phyloP scores from a whole-genome alignment of 371 early-diverging fungal genomes.

The Mortierella sp. region DNA sequence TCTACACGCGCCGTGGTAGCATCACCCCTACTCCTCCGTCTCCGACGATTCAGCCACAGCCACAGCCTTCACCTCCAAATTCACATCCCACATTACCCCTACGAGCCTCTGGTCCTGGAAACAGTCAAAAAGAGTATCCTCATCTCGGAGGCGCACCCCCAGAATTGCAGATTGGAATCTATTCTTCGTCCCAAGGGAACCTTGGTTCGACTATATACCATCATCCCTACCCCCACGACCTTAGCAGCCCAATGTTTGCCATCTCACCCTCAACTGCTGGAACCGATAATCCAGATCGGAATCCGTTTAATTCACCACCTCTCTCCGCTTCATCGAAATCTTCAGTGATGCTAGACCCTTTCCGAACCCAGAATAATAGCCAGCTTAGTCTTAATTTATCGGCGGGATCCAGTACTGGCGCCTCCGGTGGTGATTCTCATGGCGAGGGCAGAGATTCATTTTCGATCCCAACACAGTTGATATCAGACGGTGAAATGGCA shows the following conservation, averaged over 20 bases:
- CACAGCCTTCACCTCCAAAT: background rate
- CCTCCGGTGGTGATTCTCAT: background rate
- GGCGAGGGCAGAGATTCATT: conserved; percentile 5
- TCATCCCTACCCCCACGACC: background rate
- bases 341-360: conserved; percentile 18
- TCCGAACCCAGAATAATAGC: conserved; percentile 29
- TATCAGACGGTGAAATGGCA: too few species aligned
- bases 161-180: conserved; percentile 12
- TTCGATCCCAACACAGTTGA: conserved; percentile 5
- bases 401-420: background rate
- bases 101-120: conserved; percentile 9
- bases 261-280: conserved; percentile 29
- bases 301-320: conserved; percentile 30
- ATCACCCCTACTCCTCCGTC: conserved; percentile 8
- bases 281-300: background rate
- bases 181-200: background rate
- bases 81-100: background rate
- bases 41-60: background rate
- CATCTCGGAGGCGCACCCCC: conserved; percentile 6
- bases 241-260: conserved; percentile 18
- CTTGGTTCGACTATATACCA: background rate
- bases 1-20: conserved; percentile 16
- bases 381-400: conserved; percentile 11
- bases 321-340: conserved; percentile 16
- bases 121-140: conserved; percentile 18